Evolutionary conservation across 768 basidiomycete genomes (phyloP).

Genomic region (Suillus variegatus): DNA sequence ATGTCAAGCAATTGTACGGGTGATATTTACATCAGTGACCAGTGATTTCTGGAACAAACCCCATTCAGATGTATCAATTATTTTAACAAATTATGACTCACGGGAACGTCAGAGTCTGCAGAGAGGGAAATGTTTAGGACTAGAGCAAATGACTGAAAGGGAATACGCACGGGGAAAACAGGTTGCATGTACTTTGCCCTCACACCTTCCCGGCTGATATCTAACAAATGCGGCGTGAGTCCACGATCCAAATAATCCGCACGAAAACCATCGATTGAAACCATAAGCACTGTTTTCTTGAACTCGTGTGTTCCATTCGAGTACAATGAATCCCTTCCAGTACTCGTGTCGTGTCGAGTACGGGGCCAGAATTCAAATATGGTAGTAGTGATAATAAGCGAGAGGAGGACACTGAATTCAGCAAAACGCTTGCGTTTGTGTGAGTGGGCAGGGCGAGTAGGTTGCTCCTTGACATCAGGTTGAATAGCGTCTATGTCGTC

Average conservation of each 20-base stretch:
- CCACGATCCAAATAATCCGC: constrained; percentile 88
- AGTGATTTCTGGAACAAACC: constrained; percentile 68
- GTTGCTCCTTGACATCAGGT: constrained; percentile 6
- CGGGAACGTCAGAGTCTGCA: constrained; percentile 87
- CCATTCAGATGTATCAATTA: constrained; percentile 6
- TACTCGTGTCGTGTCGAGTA: not conserved
- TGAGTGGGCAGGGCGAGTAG: not conserved
- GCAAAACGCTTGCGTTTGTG: constrained; percentile 15
- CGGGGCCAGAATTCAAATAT: not conserved
- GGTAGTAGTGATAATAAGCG: constrained; percentile 19
- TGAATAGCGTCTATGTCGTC: constrained; percentile 4
- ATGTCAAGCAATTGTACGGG: not conserved
- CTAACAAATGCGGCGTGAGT: constrained; percentile 79
- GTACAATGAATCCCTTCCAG: constrained; percentile 36
- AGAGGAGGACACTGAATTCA: constrained; percentile 15
- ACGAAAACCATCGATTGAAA: constrained; percentile 86
- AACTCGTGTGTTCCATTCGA: constrained; percentile 87
- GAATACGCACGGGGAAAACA: constrained; percentile 73
- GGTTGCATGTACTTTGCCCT: constrained; percentile 86
- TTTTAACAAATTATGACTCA: constrained; percentile 40
- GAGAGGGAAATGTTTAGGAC: constrained; percentile 11
- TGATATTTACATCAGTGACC: constrained; percentile 71
- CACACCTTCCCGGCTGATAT: constrained; percentile 80
- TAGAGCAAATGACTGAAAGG: not conserved
- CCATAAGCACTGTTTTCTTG: constrained; percentile 76